phyloP scores from a whole-genome alignment of 495 filamentous ascomycete species.

The Xylaria telfairii region DNA sequence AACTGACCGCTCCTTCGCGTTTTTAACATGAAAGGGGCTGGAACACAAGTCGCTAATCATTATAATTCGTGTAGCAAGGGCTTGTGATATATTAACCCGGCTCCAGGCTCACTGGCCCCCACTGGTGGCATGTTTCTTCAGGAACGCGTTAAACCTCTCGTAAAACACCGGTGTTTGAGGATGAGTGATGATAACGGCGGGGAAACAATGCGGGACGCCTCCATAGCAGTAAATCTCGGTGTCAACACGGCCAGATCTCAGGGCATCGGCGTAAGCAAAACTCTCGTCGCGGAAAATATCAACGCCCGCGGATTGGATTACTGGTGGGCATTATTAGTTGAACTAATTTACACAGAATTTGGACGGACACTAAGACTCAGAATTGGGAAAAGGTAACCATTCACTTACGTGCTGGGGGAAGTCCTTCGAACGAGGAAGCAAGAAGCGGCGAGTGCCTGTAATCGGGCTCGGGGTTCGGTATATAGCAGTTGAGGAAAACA shows the following conservation, averaged over 20 bases:
- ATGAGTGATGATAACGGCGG: conserved; percentile 24
- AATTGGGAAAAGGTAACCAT: background rate
- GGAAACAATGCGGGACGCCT: conserved; percentile 39
- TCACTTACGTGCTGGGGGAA: conserved; percentile 37
- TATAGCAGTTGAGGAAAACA: conserved; percentile 31
- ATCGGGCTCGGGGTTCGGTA: conserved; percentile 29
- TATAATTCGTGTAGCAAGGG: background rate
- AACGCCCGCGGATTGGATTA: conserved; percentile 36
- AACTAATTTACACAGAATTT: background rate
- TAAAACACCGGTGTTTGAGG: conserved; percentile 32
- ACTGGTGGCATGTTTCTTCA: conserved; percentile 27
- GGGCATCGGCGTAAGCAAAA: conserved; percentile 39
- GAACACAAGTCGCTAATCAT: background rate
- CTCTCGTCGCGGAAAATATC: conserved; percentile 37
- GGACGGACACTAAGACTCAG: background rate
- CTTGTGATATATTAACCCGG: background rate
- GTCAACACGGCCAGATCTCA: conserved; percentile 28
- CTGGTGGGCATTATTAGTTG: conserved; percentile 20
- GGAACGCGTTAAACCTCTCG: conserved; percentile 30
- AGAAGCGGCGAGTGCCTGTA: conserved; percentile 34
- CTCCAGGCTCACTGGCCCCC: background rate
- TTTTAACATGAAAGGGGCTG: background rate
- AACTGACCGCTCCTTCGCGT: too few species aligned
- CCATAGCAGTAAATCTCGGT: conserved; percentile 30
- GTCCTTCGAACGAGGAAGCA: conserved; percentile 23